phyloP scores from a whole-genome alignment of 495 filamentous ascomycete genomes.

The Saxophila tyrrhenica region DNA sequence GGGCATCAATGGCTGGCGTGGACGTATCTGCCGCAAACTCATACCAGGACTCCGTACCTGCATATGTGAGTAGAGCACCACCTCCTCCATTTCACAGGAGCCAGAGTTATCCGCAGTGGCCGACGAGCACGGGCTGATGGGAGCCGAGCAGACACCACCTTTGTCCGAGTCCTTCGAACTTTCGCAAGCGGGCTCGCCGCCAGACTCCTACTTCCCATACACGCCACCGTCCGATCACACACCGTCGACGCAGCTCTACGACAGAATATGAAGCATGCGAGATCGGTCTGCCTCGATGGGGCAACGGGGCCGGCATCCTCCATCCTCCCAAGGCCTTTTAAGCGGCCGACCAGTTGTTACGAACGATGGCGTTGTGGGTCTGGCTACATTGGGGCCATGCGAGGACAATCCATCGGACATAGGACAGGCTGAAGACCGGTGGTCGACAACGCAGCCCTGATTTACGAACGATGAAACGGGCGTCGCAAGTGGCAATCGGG shows the following conservation, averaged over 20 bases:
- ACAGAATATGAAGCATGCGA: not conserved
- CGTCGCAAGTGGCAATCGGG: too few relatives aligned
- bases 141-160: constrained; percentile 61
- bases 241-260: constrained; percentile 6
- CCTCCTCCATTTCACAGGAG: constrained; percentile 6
- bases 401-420: too few relatives aligned
- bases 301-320: too few relatives aligned
- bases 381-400: too few relatives aligned
- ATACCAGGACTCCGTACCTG: constrained; percentile 41
- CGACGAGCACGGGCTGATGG: constrained; percentile 9
- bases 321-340: too few relatives aligned
- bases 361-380: not conserved
- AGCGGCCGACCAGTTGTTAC: not conserved
- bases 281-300: too few relatives aligned
- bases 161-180: constrained; percentile 72
- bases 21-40: constrained; percentile 51
- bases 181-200: constrained; percentile 51
- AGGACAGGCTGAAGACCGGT: too few relatives aligned
- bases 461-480: not conserved
- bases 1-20: constrained; percentile 61
- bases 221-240: constrained; percentile 49
- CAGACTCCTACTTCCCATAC: constrained; percentile 49
- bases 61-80: constrained; percentile 22
- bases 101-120: not conserved
- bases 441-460: too few relatives aligned